Evolutionary conservation across 225 moss, liverwort and hornwort genomes (phyloP), one percentile per base, ranked within the genome.

Genomic region (Straminergon stramineum): DNA sequence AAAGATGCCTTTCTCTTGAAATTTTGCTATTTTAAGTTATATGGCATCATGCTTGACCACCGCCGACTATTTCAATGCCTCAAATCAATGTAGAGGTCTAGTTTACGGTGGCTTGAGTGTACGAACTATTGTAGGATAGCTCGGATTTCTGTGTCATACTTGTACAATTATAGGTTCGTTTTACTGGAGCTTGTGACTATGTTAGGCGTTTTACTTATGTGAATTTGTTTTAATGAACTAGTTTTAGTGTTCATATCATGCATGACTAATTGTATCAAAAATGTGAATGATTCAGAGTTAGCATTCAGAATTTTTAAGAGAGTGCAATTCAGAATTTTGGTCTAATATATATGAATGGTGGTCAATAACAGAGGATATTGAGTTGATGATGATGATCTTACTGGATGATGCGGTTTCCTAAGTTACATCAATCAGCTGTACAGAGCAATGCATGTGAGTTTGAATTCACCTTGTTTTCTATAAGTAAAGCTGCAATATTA

Each of bases 331-430:
- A n/a, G 76, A 68, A 63, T 82, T 62, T 66, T 87, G 84, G 67
- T 85, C 82, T 88, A 77, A 90, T 63, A 5, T 9, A 32, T 51
- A 87, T 89, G 86, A 32, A 35, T 62, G 43, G 82, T 90, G 81
- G 82, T 66, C 48, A 51, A n/a, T 75, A 87, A 61, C 92, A 92
- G 92, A 92, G 53, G 91, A 92, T 7, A 87, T 91, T 35, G 92
- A 92, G 39, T 61, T 19, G 30, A 91, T 92, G 92, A 73, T 92
- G 92, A 64, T 52, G 34, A 87, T 92, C 53, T 28, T 69, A n/a
- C 56, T 62, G 82, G 89, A 89, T 56, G 82, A 87, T 70, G 43
- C 39, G 41, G 28, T 84, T 62, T 39, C 18, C 53, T 88, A 86
- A 82, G 39, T 62, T 58, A 77, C 70, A 88, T 90, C 71, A 66